Percentiles rank a stretch among this genome's conserved stretches.
These are phyloP conservation scores for Neurospora sp. DNA, from an alignment of 495 filamentous ascomycete species.

Conservation along the genomic window DNA sequence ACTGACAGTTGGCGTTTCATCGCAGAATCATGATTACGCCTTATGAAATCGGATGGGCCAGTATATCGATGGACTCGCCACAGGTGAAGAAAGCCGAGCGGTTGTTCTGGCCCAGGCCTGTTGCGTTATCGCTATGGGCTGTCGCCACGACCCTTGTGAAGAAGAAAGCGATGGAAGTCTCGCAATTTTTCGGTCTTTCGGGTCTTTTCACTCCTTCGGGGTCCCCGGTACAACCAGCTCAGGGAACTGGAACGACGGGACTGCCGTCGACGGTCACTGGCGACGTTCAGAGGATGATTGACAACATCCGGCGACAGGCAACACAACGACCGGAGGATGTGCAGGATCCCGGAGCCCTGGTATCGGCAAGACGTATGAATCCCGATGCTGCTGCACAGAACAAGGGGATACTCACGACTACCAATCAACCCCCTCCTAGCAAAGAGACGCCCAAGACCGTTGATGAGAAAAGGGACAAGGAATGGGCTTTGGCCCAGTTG, in stretches of 20 bases:
- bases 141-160: constrained; percentile 21
- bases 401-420: background rate
- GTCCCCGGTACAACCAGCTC: background rate
- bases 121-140: constrained; percentile 24
- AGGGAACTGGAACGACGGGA: background rate
- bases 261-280: constrained; percentile 3
- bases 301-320: constrained; percentile 20
- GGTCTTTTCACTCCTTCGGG: background rate
- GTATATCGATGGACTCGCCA: constrained; percentile 18
- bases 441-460: background rate
- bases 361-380: constrained; percentile 1
- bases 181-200: constrained; percentile 22
- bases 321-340: constrained; percentile 23
- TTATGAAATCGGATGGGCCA: constrained; percentile 20
- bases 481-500: background rate
- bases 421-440: background rate
- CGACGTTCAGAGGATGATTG: constrained; percentile 13
- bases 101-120: constrained; percentile 24
- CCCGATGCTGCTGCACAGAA: background rate
- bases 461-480: background rate
- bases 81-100: constrained; percentile 20
- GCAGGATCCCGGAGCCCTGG: constrained; percentile 10
- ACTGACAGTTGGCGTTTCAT: background rate
- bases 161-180: constrained; percentile 19
- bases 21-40: constrained; percentile 23